Evolutionary conservation across 179 eudicot species (phyloP), one percentile per base, ranked within the genome.

Genomic region (Carnegiea gigantea): DNA sequence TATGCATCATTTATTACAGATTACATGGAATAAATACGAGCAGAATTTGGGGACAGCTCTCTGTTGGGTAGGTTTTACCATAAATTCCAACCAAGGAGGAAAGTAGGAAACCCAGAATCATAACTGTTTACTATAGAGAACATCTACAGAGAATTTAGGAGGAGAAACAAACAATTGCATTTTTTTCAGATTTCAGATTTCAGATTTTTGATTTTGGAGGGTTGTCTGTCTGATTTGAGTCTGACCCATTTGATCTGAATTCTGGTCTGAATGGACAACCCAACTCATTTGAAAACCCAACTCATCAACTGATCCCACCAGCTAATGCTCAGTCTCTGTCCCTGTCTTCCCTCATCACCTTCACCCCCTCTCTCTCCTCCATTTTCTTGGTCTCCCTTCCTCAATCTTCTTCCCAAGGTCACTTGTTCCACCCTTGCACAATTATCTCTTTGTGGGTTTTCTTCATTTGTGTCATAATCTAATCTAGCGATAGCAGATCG

Each of bases 251-350:
- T 60, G 23, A 18, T 20, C 65, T 60, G 65, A 51, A 60, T 60
- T 24, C 73, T 17, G 43, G 28, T 26, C 26, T 10, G 24, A 51
- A 57, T 15, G 6, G 73, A 70, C 73, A 70, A 36, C 73, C 73
- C 73, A 70, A 5, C 73, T 12, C 9, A 11, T 70, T 70, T 70
- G 73, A 73, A 73, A 6, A 44, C 33, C 59, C 75, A 70, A 46
- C 54, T 73, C 77, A 73, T 57, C 77, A n/a, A 73, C 77, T 72
- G 51, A 72, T n/a, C 76, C 62, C 62, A 57, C 62, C 62, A 57
- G 62, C 62, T 57, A 57, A 9, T 18, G 13, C 28, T 11, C 14
- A 15, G 12, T 43, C 51, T 24, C 77, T n/a, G 38, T 23, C 57
- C 23, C 54, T 23, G 36, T n/a, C 54, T 46, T 33, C 6, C 15